phyloP scores from a whole-genome alignment of 73 alveolate genomes.

The Paramecium sexaurelia region DNA sequence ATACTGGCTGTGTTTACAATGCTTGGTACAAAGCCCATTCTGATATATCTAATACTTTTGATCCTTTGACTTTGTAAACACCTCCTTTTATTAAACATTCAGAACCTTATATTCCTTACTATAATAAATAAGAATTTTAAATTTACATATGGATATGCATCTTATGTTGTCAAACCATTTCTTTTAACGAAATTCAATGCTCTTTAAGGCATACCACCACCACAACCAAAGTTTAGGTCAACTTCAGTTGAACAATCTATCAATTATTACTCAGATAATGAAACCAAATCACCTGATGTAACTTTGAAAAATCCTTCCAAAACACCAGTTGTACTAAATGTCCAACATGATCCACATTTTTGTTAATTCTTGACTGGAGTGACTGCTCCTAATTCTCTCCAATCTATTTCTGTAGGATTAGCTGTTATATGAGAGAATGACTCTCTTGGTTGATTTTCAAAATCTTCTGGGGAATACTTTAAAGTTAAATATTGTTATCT shows the following conservation, averaged over 20 bases:
- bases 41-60: not conserved
- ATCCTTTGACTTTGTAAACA: not conserved
- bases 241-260: slow-evolving; percentile 81
- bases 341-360: slow-evolving; percentile 91
- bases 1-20: slow-evolving; percentile 56
- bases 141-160: slow-evolving; percentile 72
- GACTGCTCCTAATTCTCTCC: slow-evolving; percentile 56
- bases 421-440: slow-evolving; percentile 31
- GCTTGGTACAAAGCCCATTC: slow-evolving; percentile 63
- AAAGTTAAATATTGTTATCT: slow-evolving; percentile 48
- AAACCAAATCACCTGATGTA: slow-evolving; percentile 41
- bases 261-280: slow-evolving; percentile 79
- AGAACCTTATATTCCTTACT: slow-evolving; percentile 58
- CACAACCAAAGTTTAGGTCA: slow-evolving; percentile 79
- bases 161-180: slow-evolving; percentile 74
- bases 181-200: slow-evolving; percentile 76
- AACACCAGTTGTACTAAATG: slow-evolving; percentile 85
- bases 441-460: not conserved
- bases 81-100: slow-evolving; percentile 63
- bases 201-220: slow-evolving; percentile 86
- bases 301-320: slow-evolving; percentile 74
- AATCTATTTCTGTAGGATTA: slow-evolving; percentile 48
- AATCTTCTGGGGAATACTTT: not conserved
- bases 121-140: not conserved
- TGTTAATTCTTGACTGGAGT: slow-evolving; percentile 77